Base-by-base conservation (phyloP, 2,329 filamentous ascomycete genomes). In the Epicoccum sorghinum region DNA sequence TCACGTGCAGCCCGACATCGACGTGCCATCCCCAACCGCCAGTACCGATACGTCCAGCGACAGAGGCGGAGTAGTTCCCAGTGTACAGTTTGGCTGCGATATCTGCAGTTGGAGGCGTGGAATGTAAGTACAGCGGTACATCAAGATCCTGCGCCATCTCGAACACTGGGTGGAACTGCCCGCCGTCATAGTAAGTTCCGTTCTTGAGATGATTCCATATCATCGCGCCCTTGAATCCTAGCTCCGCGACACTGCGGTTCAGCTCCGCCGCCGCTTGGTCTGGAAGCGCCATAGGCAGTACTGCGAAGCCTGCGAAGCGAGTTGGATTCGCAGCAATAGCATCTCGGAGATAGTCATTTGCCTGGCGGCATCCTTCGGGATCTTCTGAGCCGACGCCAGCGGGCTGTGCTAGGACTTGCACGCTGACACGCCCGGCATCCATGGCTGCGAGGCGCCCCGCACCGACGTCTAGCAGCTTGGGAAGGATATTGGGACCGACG, bases 161-260 rank as follows among this genome's bases (percentile, higher is more conserved):
- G 55, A 76, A 82, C 18, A 81, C 67, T 0, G 67, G 62, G 57
- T 76, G 74, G 61, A 78, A 82, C 27, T 62, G 65, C 25, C 18
- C 18, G 27, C 27, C 6, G 71, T 84, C 80, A 66, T 79, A 4
- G 13, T 39, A 40, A 3, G 36, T 9, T 2, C 14, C 8, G 3
- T 33, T 7, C 13, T 40, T 18, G 4, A 47, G 14, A 22, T 56
- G 53, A 23, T 56, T 56, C 53, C 53, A 56, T 2, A 83, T 66
- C 47, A 82, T 64, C 0, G 79, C 77, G 4, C 81, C 80, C 1
- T 80, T 69, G 39, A 83, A 80, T 0, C 72, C 71, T 3, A 78
- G 66, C 24, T 78, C 53, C 10, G 57, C 65, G 1, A 82, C 33
- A 51, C 75, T 77, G 1, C 76, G 70, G 6, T 60, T 47, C 32